Evolutionary conservation across 768 basidiomycete genomes (phyloP).

Genomic region (Nidula microcarpa): DNA sequence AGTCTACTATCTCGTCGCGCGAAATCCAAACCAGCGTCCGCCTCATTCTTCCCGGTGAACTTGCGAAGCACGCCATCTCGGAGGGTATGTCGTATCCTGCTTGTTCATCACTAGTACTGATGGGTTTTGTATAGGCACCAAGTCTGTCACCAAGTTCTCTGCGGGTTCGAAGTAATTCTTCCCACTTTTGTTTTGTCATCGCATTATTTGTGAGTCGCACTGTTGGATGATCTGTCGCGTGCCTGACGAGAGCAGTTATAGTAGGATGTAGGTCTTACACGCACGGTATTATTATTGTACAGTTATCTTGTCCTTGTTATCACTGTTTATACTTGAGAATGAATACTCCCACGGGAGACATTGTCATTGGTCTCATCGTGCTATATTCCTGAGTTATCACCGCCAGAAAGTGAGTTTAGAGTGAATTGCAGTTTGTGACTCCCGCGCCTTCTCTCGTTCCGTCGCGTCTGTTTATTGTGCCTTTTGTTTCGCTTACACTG

Average conservation of each 20-base stretch:
- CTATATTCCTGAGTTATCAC: too few relatives aligned
- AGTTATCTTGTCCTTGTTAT: background rate
- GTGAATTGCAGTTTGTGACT: background rate
- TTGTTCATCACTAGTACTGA: background rate
- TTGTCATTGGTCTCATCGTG: too few relatives aligned
- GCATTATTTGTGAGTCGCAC: background rate
- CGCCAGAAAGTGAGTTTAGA: background rate
- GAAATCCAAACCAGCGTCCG: constrained; percentile 98
- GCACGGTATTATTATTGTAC: constrained; percentile 1
- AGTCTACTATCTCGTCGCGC: constrained; percentile 97
- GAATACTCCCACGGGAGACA: too few relatives aligned
- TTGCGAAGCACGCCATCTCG: constrained; percentile 98
- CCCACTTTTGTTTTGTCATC: constrained; percentile 8
- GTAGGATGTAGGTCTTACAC: background rate
- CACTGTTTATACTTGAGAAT: background rate
- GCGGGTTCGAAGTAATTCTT: constrained; percentile 48
- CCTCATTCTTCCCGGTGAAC: constrained; percentile 93
- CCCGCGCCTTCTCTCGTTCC: background rate
- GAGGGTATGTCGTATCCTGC: constrained; percentile 53
- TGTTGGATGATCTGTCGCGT: background rate
- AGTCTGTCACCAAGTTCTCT: constrained; percentile 55
- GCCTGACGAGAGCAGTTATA: background rate
- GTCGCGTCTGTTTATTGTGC: background rate
- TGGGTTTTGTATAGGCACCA: constrained; percentile 20
- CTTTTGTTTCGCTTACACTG: background rate